Evolutionary conservation across 1,284 basidiomycete species (phyloP).

Genomic region (Ustilago nuda): DNA sequence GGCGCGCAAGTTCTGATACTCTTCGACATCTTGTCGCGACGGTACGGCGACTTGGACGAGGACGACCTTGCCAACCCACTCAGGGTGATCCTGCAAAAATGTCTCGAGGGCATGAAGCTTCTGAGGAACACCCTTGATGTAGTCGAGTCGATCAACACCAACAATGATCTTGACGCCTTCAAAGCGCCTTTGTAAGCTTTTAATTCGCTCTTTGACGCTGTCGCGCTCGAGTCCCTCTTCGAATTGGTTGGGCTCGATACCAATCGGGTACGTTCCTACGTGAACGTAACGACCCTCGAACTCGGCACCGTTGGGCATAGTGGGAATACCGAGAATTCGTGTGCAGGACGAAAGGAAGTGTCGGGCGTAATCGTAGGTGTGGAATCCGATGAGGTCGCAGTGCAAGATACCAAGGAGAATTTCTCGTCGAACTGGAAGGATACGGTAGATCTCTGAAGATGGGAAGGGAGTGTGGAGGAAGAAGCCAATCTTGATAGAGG

Average conservation of each 20-base stretch:
- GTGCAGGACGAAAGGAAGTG: constrained; percentile 99
- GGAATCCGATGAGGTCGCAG: constrained; percentile 88
- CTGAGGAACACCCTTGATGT: constrained; percentile 99
- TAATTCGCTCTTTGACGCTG: constrained; percentile 82
- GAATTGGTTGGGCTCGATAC: constrained; percentile 94
- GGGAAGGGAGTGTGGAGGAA: constrained; percentile 99
- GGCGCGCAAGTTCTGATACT: constrained; percentile 96
- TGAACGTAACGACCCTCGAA: constrained; percentile 94
- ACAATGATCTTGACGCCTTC: constrained; percentile 96
- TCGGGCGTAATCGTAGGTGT: constrained; percentile 99
- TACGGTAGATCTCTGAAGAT: constrained; percentile 90
- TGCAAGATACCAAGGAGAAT: constrained; percentile 94
- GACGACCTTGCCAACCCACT: constrained; percentile 99
- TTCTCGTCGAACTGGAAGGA: constrained; percentile 94
- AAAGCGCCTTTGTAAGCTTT: constrained; percentile 86
- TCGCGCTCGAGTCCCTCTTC: constrained; percentile 83
- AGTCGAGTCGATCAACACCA: constrained; percentile 96
- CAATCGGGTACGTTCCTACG: constrained; percentile 98
- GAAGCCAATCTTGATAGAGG: constrained; percentile 80
- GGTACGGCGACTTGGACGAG: constrained; percentile 96
- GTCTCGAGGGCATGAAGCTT: constrained; percentile 96
- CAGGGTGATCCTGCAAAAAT: constrained; percentile 95
- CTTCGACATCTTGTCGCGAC: constrained; percentile 96
- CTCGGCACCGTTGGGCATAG: constrained; percentile 96
- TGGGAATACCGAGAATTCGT: constrained; percentile 92